A percentile compares a stretch with the other conserved stretches of the same genome.
Conservation (phyloP, 352 stramenopile species). For the Globisporangium takayamanum region DNA sequence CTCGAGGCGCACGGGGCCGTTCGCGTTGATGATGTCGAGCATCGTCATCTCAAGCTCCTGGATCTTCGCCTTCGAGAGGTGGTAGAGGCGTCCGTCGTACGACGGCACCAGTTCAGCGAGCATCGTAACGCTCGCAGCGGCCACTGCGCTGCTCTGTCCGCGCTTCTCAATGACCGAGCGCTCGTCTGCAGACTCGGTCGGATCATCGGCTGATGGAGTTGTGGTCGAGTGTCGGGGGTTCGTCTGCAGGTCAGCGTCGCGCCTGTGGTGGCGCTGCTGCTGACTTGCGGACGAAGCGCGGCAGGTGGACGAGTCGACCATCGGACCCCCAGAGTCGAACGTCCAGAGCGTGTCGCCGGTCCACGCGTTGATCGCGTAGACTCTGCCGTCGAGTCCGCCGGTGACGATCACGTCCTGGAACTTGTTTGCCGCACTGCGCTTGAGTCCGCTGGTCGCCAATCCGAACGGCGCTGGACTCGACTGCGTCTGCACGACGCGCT, state of each 20-base stretch:
- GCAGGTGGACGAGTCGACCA: conserved; percentile 67
- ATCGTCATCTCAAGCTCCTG: conserved; percentile 75
- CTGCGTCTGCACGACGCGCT: conserved; percentile 6
- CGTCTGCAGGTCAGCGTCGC: background rate
- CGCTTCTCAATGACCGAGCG: conserved; percentile 25
- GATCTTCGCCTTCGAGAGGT: conserved; percentile 51
- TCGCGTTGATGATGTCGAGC: conserved; percentile 67
- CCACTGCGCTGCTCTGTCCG: conserved; percentile 12
- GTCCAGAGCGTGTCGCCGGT: conserved; percentile 72
- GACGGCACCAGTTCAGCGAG: conserved; percentile 66
- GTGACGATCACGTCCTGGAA: conserved; percentile 53
- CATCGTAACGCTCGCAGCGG: conserved; percentile 27
- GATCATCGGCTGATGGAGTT: background rate
- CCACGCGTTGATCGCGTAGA: conserved; percentile 77
- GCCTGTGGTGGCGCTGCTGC: conserved; percentile 6
- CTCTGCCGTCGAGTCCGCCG: conserved; percentile 64
- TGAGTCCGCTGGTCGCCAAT: conserved; percentile 2
- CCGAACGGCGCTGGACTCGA: conserved; percentile 5
- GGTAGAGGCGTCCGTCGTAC: conserved; percentile 71
- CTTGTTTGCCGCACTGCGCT: background rate
- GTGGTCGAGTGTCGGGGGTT: background rate
- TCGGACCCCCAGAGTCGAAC: conserved; percentile 77
- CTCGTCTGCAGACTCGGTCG: conserved; percentile 13
- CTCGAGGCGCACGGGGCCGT: conserved; percentile 54
- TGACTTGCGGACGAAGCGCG: conserved; percentile 5